Conservation (phyloP, 2,329 filamentous ascomycete genomes). For the Pyricularia grisea region DNA sequence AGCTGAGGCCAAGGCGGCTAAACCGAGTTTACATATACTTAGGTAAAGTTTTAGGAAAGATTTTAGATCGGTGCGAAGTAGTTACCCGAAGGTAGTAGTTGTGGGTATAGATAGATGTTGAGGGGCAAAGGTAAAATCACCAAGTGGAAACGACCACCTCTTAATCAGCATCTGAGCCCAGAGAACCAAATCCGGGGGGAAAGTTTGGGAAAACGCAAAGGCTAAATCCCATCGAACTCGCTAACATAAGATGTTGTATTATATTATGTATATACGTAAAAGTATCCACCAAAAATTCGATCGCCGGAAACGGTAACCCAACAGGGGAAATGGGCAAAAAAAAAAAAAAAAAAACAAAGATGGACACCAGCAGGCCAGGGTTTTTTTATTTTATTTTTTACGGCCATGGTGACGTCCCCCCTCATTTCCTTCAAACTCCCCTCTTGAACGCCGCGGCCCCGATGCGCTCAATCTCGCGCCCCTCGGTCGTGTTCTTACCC, state of each 20-base stretch:
- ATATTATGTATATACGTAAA: neutral
- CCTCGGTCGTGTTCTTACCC: slow-evolving; percentile 55
- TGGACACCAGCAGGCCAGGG: neutral
- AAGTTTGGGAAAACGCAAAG: neutral
- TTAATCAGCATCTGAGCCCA: too few species aligned
- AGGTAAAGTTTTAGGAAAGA: neutral
- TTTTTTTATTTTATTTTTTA: neutral
- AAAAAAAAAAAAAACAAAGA: neutral
- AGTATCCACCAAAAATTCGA: too few species aligned
- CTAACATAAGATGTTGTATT: neutral
- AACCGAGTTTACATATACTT: neutral
- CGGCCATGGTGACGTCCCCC: neutral
- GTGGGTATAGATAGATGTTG: too few species aligned
- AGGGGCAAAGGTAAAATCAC: too few species aligned
- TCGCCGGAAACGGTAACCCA: too few species aligned
- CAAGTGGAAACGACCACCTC: too few species aligned
- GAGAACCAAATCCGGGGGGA: neutral
- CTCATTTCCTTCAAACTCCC: slow-evolving; percentile 13
- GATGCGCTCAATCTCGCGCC: slow-evolving; percentile 73
- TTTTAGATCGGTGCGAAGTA: neutral
- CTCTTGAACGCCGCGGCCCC: slow-evolving; percentile 49
- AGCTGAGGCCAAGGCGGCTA: neutral
- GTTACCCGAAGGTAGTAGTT: neutral
- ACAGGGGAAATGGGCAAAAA: too few species aligned
- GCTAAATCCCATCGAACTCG: neutral